These are phyloP conservation scores for Paramyrothecium sp. DNA, from an alignment of 2,329 filamentous ascomycete species.

Conservation along the genomic window DNA sequence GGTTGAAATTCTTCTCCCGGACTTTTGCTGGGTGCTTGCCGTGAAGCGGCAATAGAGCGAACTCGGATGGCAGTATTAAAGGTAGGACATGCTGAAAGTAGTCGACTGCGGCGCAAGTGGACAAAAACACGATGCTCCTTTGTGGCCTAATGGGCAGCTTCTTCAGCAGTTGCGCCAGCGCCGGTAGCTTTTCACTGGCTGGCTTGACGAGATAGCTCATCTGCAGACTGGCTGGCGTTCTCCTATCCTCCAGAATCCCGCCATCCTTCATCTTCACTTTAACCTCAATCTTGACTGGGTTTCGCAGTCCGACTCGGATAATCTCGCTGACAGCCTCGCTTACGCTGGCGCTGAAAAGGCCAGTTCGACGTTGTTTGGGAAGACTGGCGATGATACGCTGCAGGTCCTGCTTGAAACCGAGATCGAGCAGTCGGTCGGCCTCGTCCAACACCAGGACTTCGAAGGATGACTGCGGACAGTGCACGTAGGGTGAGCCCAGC, in stretches of 20 bases:
- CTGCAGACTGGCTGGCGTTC: slow-evolving; percentile 87
- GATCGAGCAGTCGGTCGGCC: slow-evolving; percentile 86
- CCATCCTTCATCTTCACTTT: slow-evolving; percentile 78
- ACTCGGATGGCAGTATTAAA: slow-evolving; percentile 64
- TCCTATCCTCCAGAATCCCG: slow-evolving; percentile 70
- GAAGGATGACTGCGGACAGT: slow-evolving; percentile 84
- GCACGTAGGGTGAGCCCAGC: slow-evolving; percentile 80
- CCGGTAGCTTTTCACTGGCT: slow-evolving; percentile 77
- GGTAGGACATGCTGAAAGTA: slow-evolving; percentile 86
- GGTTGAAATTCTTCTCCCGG: slow-evolving; percentile 81
- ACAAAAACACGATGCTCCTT: slow-evolving; percentile 87
- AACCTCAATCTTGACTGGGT: slow-evolving; percentile 92
- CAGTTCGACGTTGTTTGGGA: slow-evolving; percentile 90
- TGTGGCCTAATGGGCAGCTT: slow-evolving; percentile 72
- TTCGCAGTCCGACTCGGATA: slow-evolving; percentile 85
- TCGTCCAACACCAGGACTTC: slow-evolving; percentile 93
- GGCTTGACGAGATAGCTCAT: slow-evolving; percentile 81
- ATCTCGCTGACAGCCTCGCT: slow-evolving; percentile 93
- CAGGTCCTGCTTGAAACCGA: slow-evolving; percentile 90
- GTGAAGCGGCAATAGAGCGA: slow-evolving; percentile 77
- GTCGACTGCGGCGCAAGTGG: slow-evolving; percentile 91
- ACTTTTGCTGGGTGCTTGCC: slow-evolving; percentile 90
- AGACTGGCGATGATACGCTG: slow-evolving; percentile 80
- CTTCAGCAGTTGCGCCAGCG: slow-evolving; percentile 67
- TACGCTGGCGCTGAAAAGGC: slow-evolving; percentile 93